A percentile compares a stretch with the other conserved stretches of the same genome.
Evolutionary conservation across 352 stramenopile species (phyloP).

Genomic region (Phytopythium delawarense): DNA sequence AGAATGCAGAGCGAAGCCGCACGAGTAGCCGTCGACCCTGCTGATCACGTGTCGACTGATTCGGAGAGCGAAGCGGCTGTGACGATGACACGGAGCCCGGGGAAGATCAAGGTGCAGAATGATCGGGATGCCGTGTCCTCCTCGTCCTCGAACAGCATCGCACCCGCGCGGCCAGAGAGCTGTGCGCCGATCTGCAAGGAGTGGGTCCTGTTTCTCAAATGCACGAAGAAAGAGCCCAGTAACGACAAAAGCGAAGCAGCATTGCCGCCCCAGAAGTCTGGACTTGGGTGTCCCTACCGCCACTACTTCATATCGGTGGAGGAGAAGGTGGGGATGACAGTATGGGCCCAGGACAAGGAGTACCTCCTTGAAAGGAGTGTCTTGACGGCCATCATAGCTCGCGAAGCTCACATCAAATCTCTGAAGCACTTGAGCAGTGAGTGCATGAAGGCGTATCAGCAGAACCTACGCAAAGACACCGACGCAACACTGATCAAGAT

Average conservation of each 20-base stretch:
- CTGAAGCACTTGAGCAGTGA: conserved; percentile 31
- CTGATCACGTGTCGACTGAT: background rate
- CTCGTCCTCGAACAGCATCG: conserved; percentile 15
- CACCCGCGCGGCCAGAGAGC: conserved; percentile 33
- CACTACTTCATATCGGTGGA: conserved; percentile 72
- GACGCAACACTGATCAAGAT: conserved; percentile 29
- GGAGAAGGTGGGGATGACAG: conserved; percentile 53
- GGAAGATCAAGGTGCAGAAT: background rate
- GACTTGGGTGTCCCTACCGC: conserved; percentile 56
- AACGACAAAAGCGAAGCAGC: background rate
- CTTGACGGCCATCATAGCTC: conserved; percentile 46
- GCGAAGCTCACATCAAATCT: conserved; percentile 50
- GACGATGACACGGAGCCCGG: background rate
- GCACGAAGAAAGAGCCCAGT: conserved; percentile 22
- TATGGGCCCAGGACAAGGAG: conserved; percentile 60
- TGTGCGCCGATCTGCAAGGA: conserved; percentile 53
- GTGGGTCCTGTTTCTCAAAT: conserved; percentile 67
- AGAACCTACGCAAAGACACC: conserved; percentile 49
- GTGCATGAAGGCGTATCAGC: conserved; percentile 65
- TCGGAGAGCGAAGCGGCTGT: background rate
- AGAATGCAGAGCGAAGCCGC: conserved; percentile 16
- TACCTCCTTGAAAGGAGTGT: conserved; percentile 63
- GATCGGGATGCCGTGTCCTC: background rate
- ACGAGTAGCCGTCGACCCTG: background rate
- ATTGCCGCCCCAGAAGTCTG: conserved; percentile 14